Percentiles rank a stretch among this genome's conserved stretches.
Evolutionary conservation across 495 filamentous ascomycete genomes (phyloP).

Genomic region (Aspergillus biplanus): DNA sequence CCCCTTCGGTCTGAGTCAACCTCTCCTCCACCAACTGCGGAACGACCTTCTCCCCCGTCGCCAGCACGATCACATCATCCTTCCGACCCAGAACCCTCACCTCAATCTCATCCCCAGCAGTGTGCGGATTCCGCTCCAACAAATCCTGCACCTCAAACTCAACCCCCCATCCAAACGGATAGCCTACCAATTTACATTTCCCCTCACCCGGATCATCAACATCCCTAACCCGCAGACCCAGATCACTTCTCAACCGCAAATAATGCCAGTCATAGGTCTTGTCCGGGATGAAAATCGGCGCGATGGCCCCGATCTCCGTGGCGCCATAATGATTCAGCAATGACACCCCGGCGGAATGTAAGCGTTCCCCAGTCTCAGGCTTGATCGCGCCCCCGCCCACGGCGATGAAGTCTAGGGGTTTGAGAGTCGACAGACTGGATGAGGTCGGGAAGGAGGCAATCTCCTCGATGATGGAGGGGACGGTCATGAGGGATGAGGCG

Average conservation of each 20-base stretch:
- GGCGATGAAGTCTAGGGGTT: constrained; percentile 42
- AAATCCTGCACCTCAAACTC: constrained; percentile 38
- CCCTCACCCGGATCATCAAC: constrained; percentile 3
- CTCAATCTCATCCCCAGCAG: constrained; percentile 26
- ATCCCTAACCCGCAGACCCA: constrained; percentile 28
- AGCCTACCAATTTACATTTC: constrained; percentile 25
- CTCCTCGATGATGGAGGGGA: constrained; percentile 52
- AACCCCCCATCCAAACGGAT: constrained; percentile 29
- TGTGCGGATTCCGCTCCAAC: constrained; percentile 27
- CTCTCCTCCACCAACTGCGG: constrained; percentile 33
- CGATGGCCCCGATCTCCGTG: constrained; percentile 41
- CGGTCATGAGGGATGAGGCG: constrained; percentile 46
- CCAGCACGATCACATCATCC: constrained; percentile 44
- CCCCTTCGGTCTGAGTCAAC: constrained; percentile 17
- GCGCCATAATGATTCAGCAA: constrained; percentile 42
- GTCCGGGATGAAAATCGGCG: constrained; percentile 39
- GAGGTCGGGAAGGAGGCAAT: constrained; percentile 30
- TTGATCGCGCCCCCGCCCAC: constrained; percentile 47
- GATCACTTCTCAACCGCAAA: constrained; percentile 39
- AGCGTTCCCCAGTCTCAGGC: constrained; percentile 19
- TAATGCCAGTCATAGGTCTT: constrained; percentile 38
- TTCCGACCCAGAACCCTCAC: constrained; percentile 25
- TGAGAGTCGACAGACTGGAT: constrained; percentile 31
- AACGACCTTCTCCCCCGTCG: constrained; percentile 44
- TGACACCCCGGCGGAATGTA: constrained; percentile 28